Base-by-base conservation (phyloP, 169 alveolate species). In the Plasmodium chabaudi region DNA sequence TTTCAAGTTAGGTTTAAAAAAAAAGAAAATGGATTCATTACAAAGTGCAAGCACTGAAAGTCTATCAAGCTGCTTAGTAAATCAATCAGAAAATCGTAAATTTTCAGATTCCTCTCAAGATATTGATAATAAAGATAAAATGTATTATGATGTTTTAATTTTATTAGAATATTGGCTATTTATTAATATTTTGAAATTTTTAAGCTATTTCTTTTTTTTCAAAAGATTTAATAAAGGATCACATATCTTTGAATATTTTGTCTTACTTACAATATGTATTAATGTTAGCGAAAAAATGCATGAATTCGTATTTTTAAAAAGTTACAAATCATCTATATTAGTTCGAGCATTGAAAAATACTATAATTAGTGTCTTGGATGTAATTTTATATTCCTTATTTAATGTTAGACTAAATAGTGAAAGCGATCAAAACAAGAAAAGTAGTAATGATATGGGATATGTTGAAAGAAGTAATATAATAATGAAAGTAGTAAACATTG, bases 101-200 rank as follows among this genome's bases (percentile, higher is more conserved):
- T 4, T 3, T 34, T 4, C 42, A 34, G 7, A 34, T 0, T 34
- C 42, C 42, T 34, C 42, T 34, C 42, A 34, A 34, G 42, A 34
- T 34, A 34, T 34, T 34, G 42, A 34, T 34, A 23, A 56, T 15
- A 44, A 23, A 42, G 17, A 68, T 53, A 44, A 17, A 7, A n/a
- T 55, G 49, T 27, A 47, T 21, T 75, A 75, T 25, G 88, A 75
- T n/a, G 88, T 75, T 5, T 53, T 74, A 1, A 61, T 75, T 63
- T 75, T 75, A 27, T 67, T 75, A 61, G 88, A 75, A 61, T 75
- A 75, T 47, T 75, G 88, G 88, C 49, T 75, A 34, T 75, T 75
- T 75, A 75, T 57, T 47, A 75, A 57, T 44, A 75, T 75, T 17
- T 63, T 75, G 49, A 75, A 75, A 27, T 75, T 75, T 63, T 56